Base-by-base conservation (phyloP, 2,329 filamentous ascomycete species). In the Penicillium sp. region DNA sequence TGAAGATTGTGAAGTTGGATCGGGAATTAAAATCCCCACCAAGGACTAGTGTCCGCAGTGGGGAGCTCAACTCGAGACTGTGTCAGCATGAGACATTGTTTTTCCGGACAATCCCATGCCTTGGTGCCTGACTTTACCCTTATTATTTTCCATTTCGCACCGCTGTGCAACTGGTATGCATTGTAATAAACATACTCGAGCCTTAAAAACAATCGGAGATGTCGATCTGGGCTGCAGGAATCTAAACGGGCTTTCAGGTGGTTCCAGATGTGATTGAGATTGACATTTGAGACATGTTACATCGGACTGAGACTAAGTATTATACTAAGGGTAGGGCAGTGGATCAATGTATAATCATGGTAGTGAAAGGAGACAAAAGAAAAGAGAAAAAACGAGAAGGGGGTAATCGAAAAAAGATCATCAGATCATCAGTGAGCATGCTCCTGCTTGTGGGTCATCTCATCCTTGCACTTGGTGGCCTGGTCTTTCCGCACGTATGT, bases 401-500 rank as follows among this genome's bases (percentile, higher is more conserved):
- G 26, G 15, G n/a, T 27, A 31, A 37, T 37, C 33, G 9, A 37
- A 37, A 8, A 37, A 8, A 23, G 20, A 20, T 18, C 25, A 44
- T 26, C 4, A 20, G 15, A 43, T 43, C 40, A 43, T 51, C 40
- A 37, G 9, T 44, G 41, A 20, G 20, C 26, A 7, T 33, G 7
- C 9, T 51, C 20, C 3, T 48, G 49, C 41, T 60, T 14, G 9
- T 55, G 49, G 31, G 59, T 47, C 11, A 58, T 23, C 15, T 61
- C 57, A 33, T 69, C 68, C 54, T 67, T 65, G 65, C 67, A 71
- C 60, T 67, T 65, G 35, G 62, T 67, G 4, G 61, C 60, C 15
- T 56, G 42, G 22, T 56, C 76, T 60, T 76, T 82, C 41, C 80
- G 73, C 26, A 84, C 73, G 78, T 86, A 89, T 14, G 87, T 79